Evolutionary conservation across 495 filamentous ascomycete genomes (phyloP), one percentile per base, ranked within the genome.

Genomic region (Endocarpon pusillum): DNA sequence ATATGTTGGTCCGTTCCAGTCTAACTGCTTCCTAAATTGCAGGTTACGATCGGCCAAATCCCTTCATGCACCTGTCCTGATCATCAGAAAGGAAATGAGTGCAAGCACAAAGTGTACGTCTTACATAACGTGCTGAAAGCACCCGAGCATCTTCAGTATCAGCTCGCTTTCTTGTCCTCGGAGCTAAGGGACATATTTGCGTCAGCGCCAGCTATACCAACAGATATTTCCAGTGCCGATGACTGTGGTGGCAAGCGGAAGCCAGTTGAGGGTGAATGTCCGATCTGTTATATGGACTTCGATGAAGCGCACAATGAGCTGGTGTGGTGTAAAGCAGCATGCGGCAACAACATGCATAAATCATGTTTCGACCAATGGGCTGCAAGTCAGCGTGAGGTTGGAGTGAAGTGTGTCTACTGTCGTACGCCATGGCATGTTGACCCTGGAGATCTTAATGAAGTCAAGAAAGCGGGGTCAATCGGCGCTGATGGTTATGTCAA

Each of bases 291-390:
- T 45, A 70, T 59, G 42, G 71, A 78, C 27, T 71, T 84, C 41
- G 62, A 73, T 28, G 43, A 57, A 2, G 49, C 58, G 3, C 55
- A 58, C 3, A 73, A 78, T 36, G 52, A 61, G 0, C 64, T 75
- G 11, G 67, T 82, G 2, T 86, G 73, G 61, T 89, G 81, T 48
- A 69, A 69, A 34, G 66, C 69, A 2, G 63, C 70, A 0, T 89
- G 81, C 43, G 80, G 79, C 1, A 80, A 85, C 49, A 86, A 89
- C 41, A 62, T 86, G 8, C 81, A 89, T 49, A 66, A 64, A 40
- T 51, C 55, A 2, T 86, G 81, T 39, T 82, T 86, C 43, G 56
- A 76, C 39, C 64, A 70, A 47, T 85, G 81, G 81, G 68, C 67
- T 6, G 48, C 53, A 3, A 72, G 67, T 3, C 69, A 75, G 39